A percentile compares a stretch with the other conserved stretches of the same genome.
Evolutionary conservation across 208 protist genomes (phyloP).

Genomic region (Naegleria fowleri): DNA sequence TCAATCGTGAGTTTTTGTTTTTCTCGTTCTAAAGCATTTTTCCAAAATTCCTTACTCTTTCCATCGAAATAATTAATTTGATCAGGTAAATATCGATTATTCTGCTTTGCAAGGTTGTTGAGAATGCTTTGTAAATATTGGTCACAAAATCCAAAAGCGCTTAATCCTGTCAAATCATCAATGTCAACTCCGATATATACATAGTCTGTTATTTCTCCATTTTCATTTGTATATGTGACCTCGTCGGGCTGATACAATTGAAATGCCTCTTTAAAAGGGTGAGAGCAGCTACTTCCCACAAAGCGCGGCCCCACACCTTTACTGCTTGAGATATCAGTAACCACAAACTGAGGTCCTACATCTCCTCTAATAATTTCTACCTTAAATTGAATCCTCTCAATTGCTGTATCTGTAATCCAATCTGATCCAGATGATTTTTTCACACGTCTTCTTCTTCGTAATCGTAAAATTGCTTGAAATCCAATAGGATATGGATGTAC

Average conservation of each 20-base stretch:
- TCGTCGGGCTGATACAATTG: not conserved
- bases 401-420: not conserved
- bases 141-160: not conserved
- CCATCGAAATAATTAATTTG: not conserved
- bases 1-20: not conserved
- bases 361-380: not conserved
- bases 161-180: not conserved
- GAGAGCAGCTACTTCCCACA: not conserved
- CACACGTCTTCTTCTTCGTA: not conserved
- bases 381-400: not conserved
- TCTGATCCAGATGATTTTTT: not conserved
- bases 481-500: not conserved
- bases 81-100: not conserved
- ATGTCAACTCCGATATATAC: not conserved
- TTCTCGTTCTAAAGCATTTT: not conserved
- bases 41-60: not conserved
- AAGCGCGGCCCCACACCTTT: not conserved
- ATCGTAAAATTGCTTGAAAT: not conserved
- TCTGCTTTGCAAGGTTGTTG: not conserved
- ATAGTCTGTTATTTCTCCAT: not conserved
- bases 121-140: not conserved
- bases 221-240: not conserved
- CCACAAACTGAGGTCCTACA: not conserved
- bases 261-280: not conserved
- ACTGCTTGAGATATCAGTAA: not conserved